Evolutionary conservation across 1,139 yeast genomes (phyloP), one percentile per base, ranked within the genome.

Genomic region (Protomyces lactucae-debilis): DNA sequence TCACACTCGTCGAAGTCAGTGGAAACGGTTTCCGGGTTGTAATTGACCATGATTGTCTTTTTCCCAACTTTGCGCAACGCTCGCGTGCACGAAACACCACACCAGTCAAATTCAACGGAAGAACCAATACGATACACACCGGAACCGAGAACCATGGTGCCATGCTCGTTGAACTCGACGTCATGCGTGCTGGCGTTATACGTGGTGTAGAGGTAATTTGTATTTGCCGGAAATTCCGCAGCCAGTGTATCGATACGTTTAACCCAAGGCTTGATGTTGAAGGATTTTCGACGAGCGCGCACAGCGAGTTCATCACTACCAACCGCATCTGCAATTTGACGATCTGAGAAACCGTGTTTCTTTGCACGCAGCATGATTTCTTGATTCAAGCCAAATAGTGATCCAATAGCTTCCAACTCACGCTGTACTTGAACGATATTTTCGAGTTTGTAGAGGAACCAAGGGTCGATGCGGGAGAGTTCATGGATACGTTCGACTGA

Each of bases 41-140:
- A 93, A 80, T 93, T 93, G 74, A 93, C 84, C 99, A 93, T 93
- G 69, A 93, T 85, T 56, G 99, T 93, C 78, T 87, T 89, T 75
- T 85, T 86, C 69, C 96, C 96, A 66, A 86, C 82, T 66, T 85
- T 87, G 77, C 99, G 86, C 73, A 93, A 83, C 55, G 98, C 91
- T 75, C 98, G 86, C 65, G 96, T 97, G 66, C 99, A 88, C 68
- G 95, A 85, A 68, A 93, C 99, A 60, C 98, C 99, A 82, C 99
- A 93, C 99, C 99, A 93, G 78, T 93, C 99, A 72, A 93, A 93
- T 79, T 93, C 99, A 67, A 93, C 99, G 32, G 98, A 92, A 3
- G 98, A 92, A 67, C 99, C 99, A 75, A 93, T 93, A 78, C 99
- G 85, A 83, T 93, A 93, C 64, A 93, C 99, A 79, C 99, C 99